These are phyloP conservation scores for Pseudogymnoascus sp. DNA, from an alignment of 2,329 filamentous ascomycete species.

Conservation along the genomic window DNA sequence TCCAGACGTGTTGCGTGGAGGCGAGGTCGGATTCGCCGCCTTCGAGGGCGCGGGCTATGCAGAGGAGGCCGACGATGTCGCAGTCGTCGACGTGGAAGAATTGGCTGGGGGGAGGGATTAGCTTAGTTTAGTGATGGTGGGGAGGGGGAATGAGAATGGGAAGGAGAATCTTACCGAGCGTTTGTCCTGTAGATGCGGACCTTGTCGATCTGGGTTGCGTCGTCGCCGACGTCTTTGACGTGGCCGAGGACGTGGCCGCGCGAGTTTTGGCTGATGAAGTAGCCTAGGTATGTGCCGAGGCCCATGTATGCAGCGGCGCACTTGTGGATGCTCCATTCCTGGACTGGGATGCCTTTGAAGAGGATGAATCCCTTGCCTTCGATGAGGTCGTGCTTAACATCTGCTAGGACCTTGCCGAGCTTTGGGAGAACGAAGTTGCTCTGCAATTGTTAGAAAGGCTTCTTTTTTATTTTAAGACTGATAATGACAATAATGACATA, in stretches of 20 bases:
- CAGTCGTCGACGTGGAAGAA: slow-evolving; percentile 80
- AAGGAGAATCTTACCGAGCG: slow-evolving; percentile 41
- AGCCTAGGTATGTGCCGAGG: slow-evolving; percentile 74
- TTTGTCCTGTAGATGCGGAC: slow-evolving; percentile 88
- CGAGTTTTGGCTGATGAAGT: slow-evolving; percentile 81
- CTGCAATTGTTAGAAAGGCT: slow-evolving; percentile 15
- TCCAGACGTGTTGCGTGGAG: slow-evolving; percentile 73
- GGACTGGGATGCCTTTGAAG: slow-evolving; percentile 76
- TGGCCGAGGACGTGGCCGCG: slow-evolving; percentile 80
- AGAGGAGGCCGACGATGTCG: slow-evolving; percentile 77
- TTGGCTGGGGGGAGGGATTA: slow-evolving; percentile 43
- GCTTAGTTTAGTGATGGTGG: neutral
- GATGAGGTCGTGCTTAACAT: slow-evolving; percentile 57
- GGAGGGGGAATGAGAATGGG: too few species aligned
- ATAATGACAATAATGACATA: slow-evolving; percentile 22
- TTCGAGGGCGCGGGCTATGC: slow-evolving; percentile 67
- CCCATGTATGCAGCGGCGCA: slow-evolving; percentile 87
- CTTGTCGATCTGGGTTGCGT: slow-evolving; percentile 70
- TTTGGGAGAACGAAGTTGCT: slow-evolving; percentile 52
- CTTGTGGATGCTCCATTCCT: slow-evolving; percentile 68
- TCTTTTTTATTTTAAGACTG: neutral
- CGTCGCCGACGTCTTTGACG: slow-evolving; percentile 81
- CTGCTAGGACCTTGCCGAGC: slow-evolving; percentile 43
- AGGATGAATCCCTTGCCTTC: slow-evolving; percentile 85
- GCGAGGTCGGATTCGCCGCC: slow-evolving; percentile 80